Percentiles rank a stretch among this genome's conserved stretches.
phyloP scores from a whole-genome alignment of 805 yeast genomes.

The Ogataea allantospora region DNA sequence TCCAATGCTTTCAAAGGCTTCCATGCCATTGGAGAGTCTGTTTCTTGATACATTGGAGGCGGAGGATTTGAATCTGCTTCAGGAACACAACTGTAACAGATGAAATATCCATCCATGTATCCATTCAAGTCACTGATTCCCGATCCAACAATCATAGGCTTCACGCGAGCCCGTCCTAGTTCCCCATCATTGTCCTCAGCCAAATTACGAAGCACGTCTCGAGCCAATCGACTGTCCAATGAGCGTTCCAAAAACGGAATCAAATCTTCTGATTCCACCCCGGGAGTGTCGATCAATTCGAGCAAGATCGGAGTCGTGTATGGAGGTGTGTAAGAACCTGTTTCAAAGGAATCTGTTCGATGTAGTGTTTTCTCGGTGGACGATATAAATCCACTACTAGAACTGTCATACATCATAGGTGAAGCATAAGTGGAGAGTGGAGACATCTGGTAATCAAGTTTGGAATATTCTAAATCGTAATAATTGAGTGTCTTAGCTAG shows the following conservation, averaged over 20 bases:
- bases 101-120: conserved; percentile 68
- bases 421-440: conserved; percentile 15
- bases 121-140: conserved; percentile 80
- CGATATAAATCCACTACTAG: conserved; percentile 4
- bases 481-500: conserved; percentile 22
- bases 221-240: conserved; percentile 57
- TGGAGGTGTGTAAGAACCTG: conserved; percentile 43
- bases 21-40: conserved; percentile 1
- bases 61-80: conserved; percentile 34
- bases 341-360: conserved; percentile 9
- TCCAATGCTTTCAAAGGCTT: conserved; percentile 27
- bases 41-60: conserved; percentile 53
- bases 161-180: conserved; percentile 40
- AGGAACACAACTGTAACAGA: conserved; percentile 71
- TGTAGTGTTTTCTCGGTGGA: conserved; percentile 1
- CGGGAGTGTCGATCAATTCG: conserved; percentile 75
- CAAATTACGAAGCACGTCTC: conserved; percentile 56
- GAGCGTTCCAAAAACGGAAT: conserved; percentile 79
- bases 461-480: conserved; percentile 30
- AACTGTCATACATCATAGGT: conserved; percentile 9
- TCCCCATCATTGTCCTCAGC: conserved; percentile 42
- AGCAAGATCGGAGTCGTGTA: conserved; percentile 56
- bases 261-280: conserved; percentile 60
- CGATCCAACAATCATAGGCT: conserved; percentile 69
- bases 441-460: conserved; percentile 16